A percentile compares a stretch with the other conserved stretches of the same genome.
Evolutionary conservation across 768 basidiomycete genomes (phyloP).

Genomic region (Saitozyma podzolica): DNA sequence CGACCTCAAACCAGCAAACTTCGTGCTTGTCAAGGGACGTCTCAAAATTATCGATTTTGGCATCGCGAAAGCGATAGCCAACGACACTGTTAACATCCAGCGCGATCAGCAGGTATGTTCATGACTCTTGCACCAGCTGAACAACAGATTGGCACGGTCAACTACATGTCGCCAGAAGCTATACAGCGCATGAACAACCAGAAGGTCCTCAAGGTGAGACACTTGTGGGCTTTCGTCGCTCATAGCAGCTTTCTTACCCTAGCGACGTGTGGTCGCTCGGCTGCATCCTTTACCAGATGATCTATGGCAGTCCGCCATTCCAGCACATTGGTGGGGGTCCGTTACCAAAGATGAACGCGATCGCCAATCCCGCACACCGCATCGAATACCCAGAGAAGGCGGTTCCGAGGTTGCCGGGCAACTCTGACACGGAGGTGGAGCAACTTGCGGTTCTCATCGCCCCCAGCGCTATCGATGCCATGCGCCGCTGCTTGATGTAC

Average conservation of each 20-base stretch:
- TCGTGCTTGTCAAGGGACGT: constrained; percentile 90
- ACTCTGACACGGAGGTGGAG: neutral
- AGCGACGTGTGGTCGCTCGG: constrained; percentile 98
- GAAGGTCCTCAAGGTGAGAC: constrained; percentile 76
- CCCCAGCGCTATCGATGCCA: constrained; percentile 71
- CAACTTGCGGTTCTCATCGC: constrained; percentile 67
- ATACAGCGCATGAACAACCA: constrained; percentile 69
- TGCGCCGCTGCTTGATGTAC: constrained; percentile 76
- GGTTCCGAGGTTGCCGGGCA: constrained; percentile 26
- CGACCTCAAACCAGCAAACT: constrained; percentile 97
- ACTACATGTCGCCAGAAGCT: constrained; percentile 99
- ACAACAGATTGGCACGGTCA: constrained; percentile 84
- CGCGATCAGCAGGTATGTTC: constrained; percentile 83
- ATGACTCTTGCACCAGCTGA: neutral
- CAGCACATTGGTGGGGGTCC: constrained; percentile 66
- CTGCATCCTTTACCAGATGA: constrained; percentile 97
- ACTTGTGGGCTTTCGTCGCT: neutral
- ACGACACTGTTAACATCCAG: constrained; percentile 97
- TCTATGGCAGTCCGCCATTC: constrained; percentile 92
- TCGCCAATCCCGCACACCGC: constrained; percentile 71
- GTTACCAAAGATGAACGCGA: constrained; percentile 86
- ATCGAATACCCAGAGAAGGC: constrained; percentile 75
- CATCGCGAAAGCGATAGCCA: constrained; percentile 98
- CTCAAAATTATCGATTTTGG: constrained; percentile 98
- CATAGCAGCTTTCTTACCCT: constrained; percentile 69